Conservation (phyloP, 306 rosid species). For the Urtica urens region DNA sequence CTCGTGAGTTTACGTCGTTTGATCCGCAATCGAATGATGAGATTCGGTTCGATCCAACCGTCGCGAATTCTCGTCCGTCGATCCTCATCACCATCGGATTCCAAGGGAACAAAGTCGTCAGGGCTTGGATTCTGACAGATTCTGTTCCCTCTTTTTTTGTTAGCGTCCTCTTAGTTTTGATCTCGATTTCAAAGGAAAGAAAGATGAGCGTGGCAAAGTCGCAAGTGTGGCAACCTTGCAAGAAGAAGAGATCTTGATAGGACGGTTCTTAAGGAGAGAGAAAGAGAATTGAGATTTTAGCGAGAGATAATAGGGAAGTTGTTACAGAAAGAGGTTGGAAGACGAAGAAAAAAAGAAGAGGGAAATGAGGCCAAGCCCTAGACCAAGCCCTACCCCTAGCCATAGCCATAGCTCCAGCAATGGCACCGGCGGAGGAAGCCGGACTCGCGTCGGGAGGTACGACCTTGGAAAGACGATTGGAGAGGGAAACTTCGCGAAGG, state of each 20-base stretch:
- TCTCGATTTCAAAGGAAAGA: neutral
- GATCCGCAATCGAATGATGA: slow-evolving; percentile 21
- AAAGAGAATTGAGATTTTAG: neutral
- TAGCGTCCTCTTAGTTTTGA: neutral
- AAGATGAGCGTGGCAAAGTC: slow-evolving; percentile 65
- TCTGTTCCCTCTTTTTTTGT: neutral
- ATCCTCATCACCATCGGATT: neutral
- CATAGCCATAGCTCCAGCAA: slow-evolving; percentile 20
- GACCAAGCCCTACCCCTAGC: slow-evolving; percentile 21
- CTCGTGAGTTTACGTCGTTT: neutral
- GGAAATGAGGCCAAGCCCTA: neutral
- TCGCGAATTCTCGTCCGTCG: neutral
- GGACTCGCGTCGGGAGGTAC: slow-evolving; percentile 66
- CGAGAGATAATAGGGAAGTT: neutral
- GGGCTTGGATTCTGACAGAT: neutral
- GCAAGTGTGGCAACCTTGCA: slow-evolving; percentile 89
- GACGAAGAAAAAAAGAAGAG: slow-evolving; percentile 7
- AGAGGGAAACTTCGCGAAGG: slow-evolving; percentile 90
- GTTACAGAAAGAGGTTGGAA: slow-evolving; percentile 6
- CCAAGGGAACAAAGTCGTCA: neutral
- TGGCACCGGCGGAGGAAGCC: slow-evolving; percentile 7
- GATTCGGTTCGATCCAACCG: slow-evolving; percentile 21
- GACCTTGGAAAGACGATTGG: slow-evolving; percentile 85
- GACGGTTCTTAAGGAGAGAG: neutral
- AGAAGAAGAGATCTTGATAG: slow-evolving; percentile 70